A percentile compares a stretch with the other conserved stretches of the same genome.
phyloP scores from a whole-genome alignment of 1,284 basidiomycete genomes.

The Megacollybia platyphylla region DNA sequence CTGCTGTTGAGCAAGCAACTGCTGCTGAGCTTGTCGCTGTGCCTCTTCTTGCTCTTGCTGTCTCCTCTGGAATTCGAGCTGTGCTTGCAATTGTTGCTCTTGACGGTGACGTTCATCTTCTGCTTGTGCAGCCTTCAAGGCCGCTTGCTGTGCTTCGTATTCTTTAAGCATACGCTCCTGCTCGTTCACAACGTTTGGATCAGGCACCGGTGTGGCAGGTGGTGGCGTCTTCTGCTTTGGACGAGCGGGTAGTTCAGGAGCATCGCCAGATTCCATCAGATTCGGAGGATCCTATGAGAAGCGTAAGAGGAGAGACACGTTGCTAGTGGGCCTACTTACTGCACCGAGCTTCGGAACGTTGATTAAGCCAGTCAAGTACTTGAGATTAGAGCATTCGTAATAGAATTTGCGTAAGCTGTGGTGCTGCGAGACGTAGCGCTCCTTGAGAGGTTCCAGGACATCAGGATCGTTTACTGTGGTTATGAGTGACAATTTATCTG shows the following conservation, averaged over 20 bases:
- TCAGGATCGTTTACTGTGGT: constrained; percentile 54
- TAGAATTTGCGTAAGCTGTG: constrained; percentile 90
- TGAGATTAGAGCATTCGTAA: constrained; percentile 95
- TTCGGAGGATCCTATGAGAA: constrained; percentile 78
- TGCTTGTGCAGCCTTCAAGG: constrained; percentile 69
- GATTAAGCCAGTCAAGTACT: constrained; percentile 89
- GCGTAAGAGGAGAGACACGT: not conserved
- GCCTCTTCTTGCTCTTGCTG: constrained; percentile 84
- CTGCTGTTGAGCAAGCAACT: constrained; percentile 70
- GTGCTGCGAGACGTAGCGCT: constrained; percentile 82
- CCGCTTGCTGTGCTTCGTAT: constrained; percentile 92
- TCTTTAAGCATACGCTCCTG: constrained; percentile 93
- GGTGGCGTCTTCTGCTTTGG: constrained; percentile 54
- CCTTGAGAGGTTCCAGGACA: constrained; percentile 73
- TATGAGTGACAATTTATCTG: not conserved
- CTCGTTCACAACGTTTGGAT: constrained; percentile 74
- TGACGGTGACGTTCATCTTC: constrained; percentile 71
- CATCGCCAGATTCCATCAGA: constrained; percentile 70
- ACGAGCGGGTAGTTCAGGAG: constrained; percentile 81
- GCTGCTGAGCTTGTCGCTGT: constrained; percentile 79
- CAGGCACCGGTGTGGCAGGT: constrained; percentile 57
- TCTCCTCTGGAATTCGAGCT: constrained; percentile 84
- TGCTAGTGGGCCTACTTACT: constrained; percentile 26
- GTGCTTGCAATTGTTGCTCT: constrained; percentile 73
- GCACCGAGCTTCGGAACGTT: constrained; percentile 94